Base-by-base conservation (phyloP, 2,329 filamentous ascomycete genomes). In the Pseudogymnoascus sp. region DNA sequence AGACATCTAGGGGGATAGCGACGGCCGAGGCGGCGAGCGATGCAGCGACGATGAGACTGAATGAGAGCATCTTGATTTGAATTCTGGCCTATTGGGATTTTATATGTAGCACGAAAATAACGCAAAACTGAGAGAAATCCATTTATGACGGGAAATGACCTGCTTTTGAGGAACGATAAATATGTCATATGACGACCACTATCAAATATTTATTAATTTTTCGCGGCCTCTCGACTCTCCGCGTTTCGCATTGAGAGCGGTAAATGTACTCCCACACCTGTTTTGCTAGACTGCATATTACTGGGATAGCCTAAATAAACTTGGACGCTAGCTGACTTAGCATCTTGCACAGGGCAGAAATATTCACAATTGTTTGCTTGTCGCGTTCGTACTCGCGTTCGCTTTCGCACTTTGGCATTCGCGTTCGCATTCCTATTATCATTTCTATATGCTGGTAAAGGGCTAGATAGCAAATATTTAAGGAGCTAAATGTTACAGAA, bases 191-290 rank as follows among this genome's bases (percentile, higher is more conserved):
- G 50, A 56, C 50, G 28, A 19, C 26, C 26, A 56, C 50, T 56
- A 56, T 56, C n/a, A 33, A 10, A 33, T 16, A 33, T 33, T 56
- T 56, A 56, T 56, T 56, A 46, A 33, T 33, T 56, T 33, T 56
- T 56, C 28, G 28, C 28, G 28, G 50, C 10, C 14, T 11, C 43
- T 28, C 14, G 14, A 31, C n/a, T 53, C 43, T 50, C 46, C 46
- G 50, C 50, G 50, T 56, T 56, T 56, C 50, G 50, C 50, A 56
- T 56, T 56, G 26, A 56, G 10, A 28, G 50, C n/a, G 26, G 26
- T 19, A 56, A 33, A 16, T 56, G 12, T 6, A 14, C 4, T 19
- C 8, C n/a, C n/a, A 19, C 10, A 31, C 14, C 3, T 16, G 2
- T n/a, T 6, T 31, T n/a, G 10, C 41, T 2, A 2, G 24, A 19